Base-by-base conservation (phyloP, 345 rosid genomes). In the Syzygium oleosum region DNA sequence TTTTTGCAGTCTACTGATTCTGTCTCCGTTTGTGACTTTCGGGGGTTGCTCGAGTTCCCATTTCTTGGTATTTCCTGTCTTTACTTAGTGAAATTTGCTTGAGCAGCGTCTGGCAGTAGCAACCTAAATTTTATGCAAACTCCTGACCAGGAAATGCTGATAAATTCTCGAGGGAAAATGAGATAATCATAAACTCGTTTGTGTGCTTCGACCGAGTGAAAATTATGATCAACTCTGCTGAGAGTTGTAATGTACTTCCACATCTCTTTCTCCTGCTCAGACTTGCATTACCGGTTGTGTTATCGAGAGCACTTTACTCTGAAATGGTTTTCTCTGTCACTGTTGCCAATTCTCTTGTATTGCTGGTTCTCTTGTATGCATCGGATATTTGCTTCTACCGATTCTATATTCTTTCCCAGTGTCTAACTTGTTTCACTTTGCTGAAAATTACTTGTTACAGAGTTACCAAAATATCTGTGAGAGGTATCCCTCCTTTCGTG, bases 401-500 rank as follows among this genome's bases (percentile, higher is more conserved):
- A 38, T 31, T 31, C 43, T n/a, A 51, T 59, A 51, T 41, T 49
- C 17, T 31, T 43, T 73, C 83, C 27, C 38, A 25, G 43, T 80
- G 29, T 38, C 58, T 55, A 29, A 43, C 61, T 86, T 84, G 16
- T 31, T 65, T 46, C 9, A 25, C 84, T 68, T 41, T 73, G 68
- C 88, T 91, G n/a, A 49, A 7, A 68, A 16, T 89, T 89, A 88
- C 84, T 88, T 88, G 19, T 91, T 86, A 87, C 90, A 97, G 98
- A 96, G 98, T 92, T 97, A 97, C 89, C 99, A 98, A 92, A 90
- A 86, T 53, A 87, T 96, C 77, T 94, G 98, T 77, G 99, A 98
- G 93, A 97, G 95, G 90, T 88, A 98, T 93, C 99, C 99, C 80
- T 94, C 95, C 31, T 97, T 98, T 89, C 94, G 98, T 52, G 99